phyloP scores from a whole-genome alignment of 2,329 filamentous ascomycete genomes.

The Dryadomyces quercivorus region DNA sequence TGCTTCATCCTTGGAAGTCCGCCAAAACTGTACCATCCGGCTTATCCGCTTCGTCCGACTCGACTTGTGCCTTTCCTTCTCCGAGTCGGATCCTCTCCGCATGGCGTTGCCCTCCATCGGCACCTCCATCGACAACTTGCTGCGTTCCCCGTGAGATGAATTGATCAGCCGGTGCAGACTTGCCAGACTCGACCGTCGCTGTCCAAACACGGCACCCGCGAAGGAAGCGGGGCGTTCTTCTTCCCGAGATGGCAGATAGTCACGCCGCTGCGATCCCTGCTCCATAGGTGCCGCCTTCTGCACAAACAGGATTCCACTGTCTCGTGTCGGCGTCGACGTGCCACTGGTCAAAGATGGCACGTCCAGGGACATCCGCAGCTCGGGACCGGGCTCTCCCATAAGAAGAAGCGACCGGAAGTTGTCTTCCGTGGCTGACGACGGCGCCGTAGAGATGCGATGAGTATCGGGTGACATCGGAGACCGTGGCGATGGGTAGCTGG shows the following conservation, averaged over 20 bases:
- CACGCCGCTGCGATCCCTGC: conserved; percentile 27
- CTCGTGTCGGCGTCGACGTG: conserved; percentile 63
- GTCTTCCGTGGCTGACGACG: conserved; percentile 57
- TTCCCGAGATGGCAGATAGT: conserved; percentile 34
- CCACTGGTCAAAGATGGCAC: conserved; percentile 66
- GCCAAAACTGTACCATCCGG: conserved; percentile 72
- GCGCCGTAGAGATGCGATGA: conserved; percentile 61
- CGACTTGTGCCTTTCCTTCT: conserved; percentile 41
- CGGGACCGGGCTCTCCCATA: conserved; percentile 62
- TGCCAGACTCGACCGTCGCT: conserved; percentile 62
- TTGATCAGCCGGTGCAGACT: conserved; percentile 68
- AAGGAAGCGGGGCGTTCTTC: conserved; percentile 48
- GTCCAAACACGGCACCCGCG: conserved; percentile 49
- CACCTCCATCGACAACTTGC: conserved; percentile 62
- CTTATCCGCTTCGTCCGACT: conserved; percentile 61
- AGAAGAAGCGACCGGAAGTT: conserved; percentile 59
- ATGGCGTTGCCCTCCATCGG: conserved; percentile 28
- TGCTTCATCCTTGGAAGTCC: conserved; percentile 33
- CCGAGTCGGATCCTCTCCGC: conserved; percentile 21
- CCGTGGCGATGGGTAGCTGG: conserved; percentile 53
- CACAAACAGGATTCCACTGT: conserved; percentile 40
- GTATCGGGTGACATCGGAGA: conserved; percentile 58
- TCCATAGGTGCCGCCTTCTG: conserved; percentile 28
- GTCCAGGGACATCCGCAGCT: conserved; percentile 56
- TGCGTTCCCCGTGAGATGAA: conserved; percentile 60